Evolutionary conservation across 371 early-diverging fungal genomes (phyloP).

Genomic region (Mortierella sp.): DNA sequence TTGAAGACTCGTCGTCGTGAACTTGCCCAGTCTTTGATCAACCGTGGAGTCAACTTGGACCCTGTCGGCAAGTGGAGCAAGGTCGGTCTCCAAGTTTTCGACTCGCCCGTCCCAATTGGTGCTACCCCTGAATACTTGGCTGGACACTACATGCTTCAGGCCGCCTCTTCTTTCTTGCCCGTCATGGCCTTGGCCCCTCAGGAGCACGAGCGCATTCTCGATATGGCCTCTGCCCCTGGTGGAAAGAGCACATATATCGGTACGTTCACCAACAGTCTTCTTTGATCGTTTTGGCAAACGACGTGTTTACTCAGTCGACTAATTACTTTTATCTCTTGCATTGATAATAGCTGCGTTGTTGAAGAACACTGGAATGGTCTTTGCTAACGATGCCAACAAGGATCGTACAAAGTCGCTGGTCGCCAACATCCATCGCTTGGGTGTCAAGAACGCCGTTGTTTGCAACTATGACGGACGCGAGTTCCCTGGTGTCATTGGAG

Average conservation of each 20-base stretch:
- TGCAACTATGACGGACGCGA: constrained; percentile 98
- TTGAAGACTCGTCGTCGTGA: constrained; percentile 96
- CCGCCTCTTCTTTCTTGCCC: constrained; percentile 98
- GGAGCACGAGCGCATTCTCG: constrained; percentile 95
- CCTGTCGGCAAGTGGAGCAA: constrained; percentile 96
- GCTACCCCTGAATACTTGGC: constrained; percentile 99
- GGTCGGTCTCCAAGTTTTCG: constrained; percentile 94
- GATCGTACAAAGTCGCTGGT: constrained; percentile 93
- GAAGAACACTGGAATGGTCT: constrained; percentile 98
- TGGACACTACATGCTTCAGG: constrained; percentile 99
- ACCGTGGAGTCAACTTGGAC: constrained; percentile 98
- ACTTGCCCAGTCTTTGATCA: constrained; percentile 94
- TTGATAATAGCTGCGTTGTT: constrained; percentile 83
- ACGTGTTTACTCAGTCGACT: neutral
- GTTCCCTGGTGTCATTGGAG: constrained; percentile 95
- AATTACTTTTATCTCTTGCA: neutral
- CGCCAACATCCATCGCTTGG: constrained; percentile 97
- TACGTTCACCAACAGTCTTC: constrained; percentile 17
- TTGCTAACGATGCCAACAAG: constrained; percentile 98
- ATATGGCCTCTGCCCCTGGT: constrained; percentile 99
- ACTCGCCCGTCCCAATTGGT: constrained; percentile 91
- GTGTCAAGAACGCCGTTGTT: constrained; percentile 96
- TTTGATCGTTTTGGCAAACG: neutral
- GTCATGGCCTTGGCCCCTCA: constrained; percentile 98
- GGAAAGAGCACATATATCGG: constrained; percentile 98